A percentile compares a stretch with the other conserved stretches of the same genome.
phyloP scores from a whole-genome alignment of 2,329 filamentous ascomycete species.

The Didymosphaeria variabile region DNA sequence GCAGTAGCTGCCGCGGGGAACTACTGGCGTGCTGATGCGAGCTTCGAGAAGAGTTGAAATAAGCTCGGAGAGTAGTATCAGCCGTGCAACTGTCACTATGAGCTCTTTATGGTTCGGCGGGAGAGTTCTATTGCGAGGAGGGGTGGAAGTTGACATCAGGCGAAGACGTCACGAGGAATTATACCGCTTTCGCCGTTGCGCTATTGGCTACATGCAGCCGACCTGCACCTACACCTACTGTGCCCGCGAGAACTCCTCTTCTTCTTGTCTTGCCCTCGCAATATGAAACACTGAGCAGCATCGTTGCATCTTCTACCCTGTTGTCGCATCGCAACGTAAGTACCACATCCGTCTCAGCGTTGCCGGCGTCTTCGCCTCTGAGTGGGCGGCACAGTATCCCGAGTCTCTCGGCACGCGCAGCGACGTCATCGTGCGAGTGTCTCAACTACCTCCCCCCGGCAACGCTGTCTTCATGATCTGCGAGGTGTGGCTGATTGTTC shows the following conservation, averaged over 20 bases:
- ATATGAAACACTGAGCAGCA: neutral
- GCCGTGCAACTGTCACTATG: neutral
- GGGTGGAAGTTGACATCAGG: neutral
- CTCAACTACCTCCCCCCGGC: neutral
- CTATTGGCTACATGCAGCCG: neutral
- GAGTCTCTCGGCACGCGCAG: neutral
- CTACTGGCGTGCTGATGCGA: neutral
- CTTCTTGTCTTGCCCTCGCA: neutral
- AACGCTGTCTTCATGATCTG: neutral
- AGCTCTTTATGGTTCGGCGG: neutral
- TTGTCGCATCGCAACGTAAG: neutral
- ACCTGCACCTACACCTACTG: neutral
- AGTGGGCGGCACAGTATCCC: neutral
- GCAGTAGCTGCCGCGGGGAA: constrained; percentile 5
- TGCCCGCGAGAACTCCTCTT: neutral
- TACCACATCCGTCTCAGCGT: neutral
- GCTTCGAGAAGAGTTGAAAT: neutral
- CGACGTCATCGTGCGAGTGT: neutral
- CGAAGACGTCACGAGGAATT: constrained; percentile 2
- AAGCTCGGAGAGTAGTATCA: neutral
- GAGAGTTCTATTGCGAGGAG: neutral
- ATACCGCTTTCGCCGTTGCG: constrained; percentile 1
- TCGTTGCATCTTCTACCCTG: neutral
- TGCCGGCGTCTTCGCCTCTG: neutral
- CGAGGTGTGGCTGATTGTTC: neutral